Conservation (phyloP, 305 asterid genomes). For the Solanum hybrid region DNA sequence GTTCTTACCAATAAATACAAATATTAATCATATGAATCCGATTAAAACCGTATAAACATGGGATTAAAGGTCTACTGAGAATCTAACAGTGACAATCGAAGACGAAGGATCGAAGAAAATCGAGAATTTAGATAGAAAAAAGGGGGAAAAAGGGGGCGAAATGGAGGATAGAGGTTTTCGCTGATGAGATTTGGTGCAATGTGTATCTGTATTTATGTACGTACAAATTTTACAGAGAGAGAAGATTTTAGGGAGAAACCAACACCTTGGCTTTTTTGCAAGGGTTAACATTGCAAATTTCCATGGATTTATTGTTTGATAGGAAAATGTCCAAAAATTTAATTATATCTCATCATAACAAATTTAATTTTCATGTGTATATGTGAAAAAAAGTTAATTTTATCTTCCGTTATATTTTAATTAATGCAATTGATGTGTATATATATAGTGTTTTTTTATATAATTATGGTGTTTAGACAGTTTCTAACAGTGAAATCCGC, state of each 20-base stretch:
- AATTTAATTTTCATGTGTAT: not conserved
- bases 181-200: slow-evolving; percentile 58
- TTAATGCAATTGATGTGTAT: not conserved
- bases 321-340: not conserved
- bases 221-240: not conserved
- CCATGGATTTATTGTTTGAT: not conserved
- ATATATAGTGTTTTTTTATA: not conserved
- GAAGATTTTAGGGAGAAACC: not conserved
- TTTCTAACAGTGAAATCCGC: not conserved
- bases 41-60: not conserved
- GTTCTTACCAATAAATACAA: not conserved
- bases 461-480: not conserved
- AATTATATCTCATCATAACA: not conserved
- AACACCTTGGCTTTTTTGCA: not conserved
- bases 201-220: slow-evolving; percentile 8
- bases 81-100: slow-evolving; percentile 29
- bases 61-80: slow-evolving; percentile 23
- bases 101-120: slow-evolving; percentile 12
- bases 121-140: slow-evolving; percentile 40
- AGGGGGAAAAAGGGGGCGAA: slow-evolving; percentile 26
- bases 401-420: not conserved
- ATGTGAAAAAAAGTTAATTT: not conserved
- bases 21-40: not conserved
- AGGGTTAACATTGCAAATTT: not conserved
- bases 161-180: slow-evolving; percentile 21